Evolutionary conservation across 1,284 basidiomycete genomes (phyloP).

Genomic region (Malassezia sp.): DNA sequence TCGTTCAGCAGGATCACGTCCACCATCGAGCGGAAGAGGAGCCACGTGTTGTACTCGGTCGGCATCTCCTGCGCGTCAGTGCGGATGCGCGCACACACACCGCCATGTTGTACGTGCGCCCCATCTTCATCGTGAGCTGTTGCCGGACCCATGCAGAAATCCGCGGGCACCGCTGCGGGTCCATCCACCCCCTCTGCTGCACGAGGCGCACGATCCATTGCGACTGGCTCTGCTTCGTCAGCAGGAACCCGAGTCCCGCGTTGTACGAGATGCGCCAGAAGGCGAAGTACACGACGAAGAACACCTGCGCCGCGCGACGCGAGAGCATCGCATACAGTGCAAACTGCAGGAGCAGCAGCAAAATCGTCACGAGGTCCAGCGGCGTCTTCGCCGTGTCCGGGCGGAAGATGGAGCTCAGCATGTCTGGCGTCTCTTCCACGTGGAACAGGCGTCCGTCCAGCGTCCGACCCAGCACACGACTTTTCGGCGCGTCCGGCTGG

Average conservation of each 20-base stretch:
- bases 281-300: slow-evolving; percentile 76
- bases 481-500: background rate
- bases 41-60: slow-evolving; percentile 55
- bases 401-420: slow-evolving; percentile 77
- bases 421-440: slow-evolving; percentile 65
- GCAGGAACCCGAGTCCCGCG: slow-evolving; percentile 79
- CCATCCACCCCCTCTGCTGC: slow-evolving; percentile 72
- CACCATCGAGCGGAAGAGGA: slow-evolving; percentile 80
- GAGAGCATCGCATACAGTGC: slow-evolving; percentile 59
- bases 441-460: slow-evolving; percentile 6
- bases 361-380: slow-evolving; percentile 74
- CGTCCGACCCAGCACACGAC: slow-evolving; percentile 6
- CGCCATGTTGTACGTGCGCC: slow-evolving; percentile 55
- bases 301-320: slow-evolving; percentile 48
- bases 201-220: slow-evolving; percentile 80
- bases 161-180: slow-evolving; percentile 57
- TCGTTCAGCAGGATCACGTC: slow-evolving; percentile 84
- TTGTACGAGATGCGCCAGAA: slow-evolving; percentile 91
- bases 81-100: background rate
- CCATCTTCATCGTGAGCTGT: slow-evolving; percentile 82
- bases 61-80: slow-evolving; percentile 29
- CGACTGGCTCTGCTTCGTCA: slow-evolving; percentile 85
- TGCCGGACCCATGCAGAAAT: slow-evolving; percentile 69
- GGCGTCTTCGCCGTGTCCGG: slow-evolving; percentile 81
- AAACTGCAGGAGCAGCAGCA: slow-evolving; percentile 66